Percentiles rank a stretch among this genome's conserved stretches.
Evolutionary conservation across 441 rosid genomes (phyloP).

Genomic region (Corymbia calophylla): DNA sequence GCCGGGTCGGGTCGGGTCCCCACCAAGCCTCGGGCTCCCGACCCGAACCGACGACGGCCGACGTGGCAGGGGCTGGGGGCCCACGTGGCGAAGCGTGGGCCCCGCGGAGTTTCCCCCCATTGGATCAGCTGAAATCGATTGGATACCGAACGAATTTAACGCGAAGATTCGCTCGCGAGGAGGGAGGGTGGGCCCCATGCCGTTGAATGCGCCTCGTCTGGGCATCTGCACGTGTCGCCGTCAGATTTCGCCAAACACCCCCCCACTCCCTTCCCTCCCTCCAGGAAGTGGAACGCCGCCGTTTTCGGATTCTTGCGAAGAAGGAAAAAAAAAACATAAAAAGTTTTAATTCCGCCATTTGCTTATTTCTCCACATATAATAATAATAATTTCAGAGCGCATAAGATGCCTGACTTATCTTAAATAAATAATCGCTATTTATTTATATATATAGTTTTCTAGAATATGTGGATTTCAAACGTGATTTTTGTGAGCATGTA

Average conservation of each 20-base stretch:
- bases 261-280: too few species aligned
- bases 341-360: background rate
- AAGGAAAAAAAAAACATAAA: too few species aligned
- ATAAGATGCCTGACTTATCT: too few species aligned
- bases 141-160: background rate
- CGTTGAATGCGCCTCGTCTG: background rate
- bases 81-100: background rate
- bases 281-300: background rate
- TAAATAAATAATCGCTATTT: too few species aligned
- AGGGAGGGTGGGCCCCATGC: background rate
- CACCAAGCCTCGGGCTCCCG: background rate
- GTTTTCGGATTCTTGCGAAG: background rate
- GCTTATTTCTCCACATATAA: background rate
- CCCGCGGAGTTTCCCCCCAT: background rate
- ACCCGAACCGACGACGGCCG: background rate
- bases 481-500: accelerated
- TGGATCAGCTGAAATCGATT: background rate
- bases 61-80: background rate
- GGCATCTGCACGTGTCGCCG: background rate
- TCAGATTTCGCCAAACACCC: background rate
- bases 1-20: background rate
- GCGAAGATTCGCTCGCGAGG: background rate
- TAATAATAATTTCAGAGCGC: too few species aligned
- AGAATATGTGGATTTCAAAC: too few species aligned
- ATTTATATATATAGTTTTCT: too few species aligned